A percentile compares a stretch with the other conserved stretches of the same genome.
These are phyloP conservation scores for Xylariales sp. DNA, from an alignment of 2,329 filamentous ascomycete genomes.

Conservation along the genomic window DNA sequence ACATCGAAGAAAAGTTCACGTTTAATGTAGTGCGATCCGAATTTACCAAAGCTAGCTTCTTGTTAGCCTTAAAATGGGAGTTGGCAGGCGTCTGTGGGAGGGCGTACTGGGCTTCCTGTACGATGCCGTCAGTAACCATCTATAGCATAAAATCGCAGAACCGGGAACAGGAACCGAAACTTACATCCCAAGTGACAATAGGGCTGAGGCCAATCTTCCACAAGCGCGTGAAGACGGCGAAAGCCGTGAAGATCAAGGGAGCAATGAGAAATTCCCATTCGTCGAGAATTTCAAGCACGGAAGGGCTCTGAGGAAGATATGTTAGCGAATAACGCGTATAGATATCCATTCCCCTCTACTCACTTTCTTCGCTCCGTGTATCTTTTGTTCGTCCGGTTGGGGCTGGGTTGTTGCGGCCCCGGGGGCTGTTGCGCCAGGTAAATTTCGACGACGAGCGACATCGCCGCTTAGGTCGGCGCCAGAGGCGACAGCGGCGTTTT, in stretches of 20 bases:
- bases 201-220: slow-evolving; percentile 76
- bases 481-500: slow-evolving; percentile 67
- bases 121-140: slow-evolving; percentile 36
- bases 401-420: slow-evolving; percentile 50
- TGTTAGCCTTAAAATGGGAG: slow-evolving; percentile 45
- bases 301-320: slow-evolving; percentile 57
- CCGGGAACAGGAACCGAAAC: slow-evolving; percentile 29
- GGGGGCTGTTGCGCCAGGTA: slow-evolving; percentile 57
- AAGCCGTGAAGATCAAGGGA: slow-evolving; percentile 69
- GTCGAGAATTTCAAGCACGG: slow-evolving; percentile 70
- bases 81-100: slow-evolving; percentile 21
- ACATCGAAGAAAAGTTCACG: slow-evolving; percentile 98
- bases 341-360: slow-evolving; percentile 32
- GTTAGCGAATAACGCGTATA: slow-evolving; percentile 20
- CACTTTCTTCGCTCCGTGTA: slow-evolving; percentile 66
- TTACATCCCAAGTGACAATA: slow-evolving; percentile 73
- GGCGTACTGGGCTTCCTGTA: slow-evolving; percentile 68
- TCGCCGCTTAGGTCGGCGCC: slow-evolving; percentile 68
- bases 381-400: slow-evolving; percentile 70
- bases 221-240: slow-evolving; percentile 74
- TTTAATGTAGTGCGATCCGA: slow-evolving; percentile 98
- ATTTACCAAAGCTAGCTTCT: slow-evolving; percentile 83
- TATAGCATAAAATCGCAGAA: neutral
- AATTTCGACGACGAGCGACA: slow-evolving; percentile 66
- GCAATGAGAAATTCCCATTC: slow-evolving; percentile 73